Evolutionary conservation across 768 basidiomycete species (phyloP).

Genomic region (Floccularia luteovirens): DNA sequence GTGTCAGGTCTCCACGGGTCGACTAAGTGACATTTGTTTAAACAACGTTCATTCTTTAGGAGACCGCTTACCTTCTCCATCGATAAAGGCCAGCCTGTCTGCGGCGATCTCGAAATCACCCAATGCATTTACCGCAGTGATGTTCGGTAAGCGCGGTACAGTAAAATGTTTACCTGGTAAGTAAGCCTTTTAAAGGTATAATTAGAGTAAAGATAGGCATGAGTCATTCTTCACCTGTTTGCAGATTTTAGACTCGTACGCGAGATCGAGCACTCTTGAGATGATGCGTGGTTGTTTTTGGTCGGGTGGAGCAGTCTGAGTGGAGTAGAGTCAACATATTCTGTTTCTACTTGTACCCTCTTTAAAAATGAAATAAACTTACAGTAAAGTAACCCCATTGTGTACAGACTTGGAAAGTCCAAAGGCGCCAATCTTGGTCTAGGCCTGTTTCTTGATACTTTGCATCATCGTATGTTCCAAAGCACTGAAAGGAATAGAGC

Average conservation of each 20-base stretch:
- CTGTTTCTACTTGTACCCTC: not conserved
- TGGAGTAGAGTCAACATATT: constrained; percentile 14
- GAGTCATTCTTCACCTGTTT: not conserved
- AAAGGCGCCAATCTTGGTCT: constrained; percentile 75
- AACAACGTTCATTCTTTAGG: not conserved
- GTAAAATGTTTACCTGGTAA: constrained; percentile 68
- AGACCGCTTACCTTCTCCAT: constrained; percentile 56
- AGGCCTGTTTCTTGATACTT: constrained; percentile 56
- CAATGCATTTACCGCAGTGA: not conserved
- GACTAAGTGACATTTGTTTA: constrained; percentile 29
- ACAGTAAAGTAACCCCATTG: constrained; percentile 95
- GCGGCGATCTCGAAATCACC: constrained; percentile 76
- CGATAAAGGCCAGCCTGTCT: constrained; percentile 82
- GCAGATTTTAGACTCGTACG: not conserved
- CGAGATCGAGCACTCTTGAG: not conserved
- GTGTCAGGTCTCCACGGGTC: constrained; percentile 91
- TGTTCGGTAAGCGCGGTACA: constrained; percentile 47
- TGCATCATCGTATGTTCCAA: constrained; percentile 71
- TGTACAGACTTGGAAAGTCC: constrained; percentile 90
- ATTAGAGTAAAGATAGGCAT: not conserved
- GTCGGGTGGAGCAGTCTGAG: not conserved
- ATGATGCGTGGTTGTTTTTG: not conserved
- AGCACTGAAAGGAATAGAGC: constrained; percentile 47
- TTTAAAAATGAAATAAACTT: constrained; percentile 11
- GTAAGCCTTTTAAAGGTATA: constrained; percentile 43